Evolutionary conservation across 352 stramenopile species (phyloP).

Genomic region (Phytophthora rubi): DNA sequence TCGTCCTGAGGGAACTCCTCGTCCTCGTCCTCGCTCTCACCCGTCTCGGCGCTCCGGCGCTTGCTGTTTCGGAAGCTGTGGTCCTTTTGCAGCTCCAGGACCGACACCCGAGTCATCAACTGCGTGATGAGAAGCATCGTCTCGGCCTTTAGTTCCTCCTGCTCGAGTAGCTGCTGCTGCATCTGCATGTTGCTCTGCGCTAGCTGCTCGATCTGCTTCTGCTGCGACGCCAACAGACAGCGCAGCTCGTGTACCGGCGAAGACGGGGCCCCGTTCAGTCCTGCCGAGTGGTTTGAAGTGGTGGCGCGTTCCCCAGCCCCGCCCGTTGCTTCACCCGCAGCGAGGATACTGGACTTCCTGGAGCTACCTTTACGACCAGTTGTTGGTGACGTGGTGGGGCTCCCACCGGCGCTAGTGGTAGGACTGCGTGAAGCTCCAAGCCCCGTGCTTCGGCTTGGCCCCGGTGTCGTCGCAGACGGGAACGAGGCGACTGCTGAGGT

Average conservation of each 20-base stretch:
- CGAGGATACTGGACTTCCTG: slow-evolving; percentile 31
- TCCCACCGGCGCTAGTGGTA: slow-evolving; percentile 24
- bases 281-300: slow-evolving; percentile 24
- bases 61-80: slow-evolving; percentile 36
- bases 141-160: slow-evolving; percentile 84
- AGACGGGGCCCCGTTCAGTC: slow-evolving; percentile 34
- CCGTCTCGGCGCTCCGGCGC: slow-evolving; percentile 33
- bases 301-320: slow-evolving; percentile 40
- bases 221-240: slow-evolving; percentile 55
- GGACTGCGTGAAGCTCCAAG: slow-evolving; percentile 19
- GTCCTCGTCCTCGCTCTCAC: slow-evolving; percentile 39
- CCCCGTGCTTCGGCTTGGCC: slow-evolving; percentile 14
- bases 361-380: slow-evolving; percentile 13
- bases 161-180: slow-evolving; percentile 81
- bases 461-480: slow-evolving; percentile 3
- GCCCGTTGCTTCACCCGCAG: slow-evolving; percentile 43
- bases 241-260: slow-evolving; percentile 63
- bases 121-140: slow-evolving; percentile 87
- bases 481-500: slow-evolving; percentile 24
- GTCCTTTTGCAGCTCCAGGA: slow-evolving; percentile 71
- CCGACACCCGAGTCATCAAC: slow-evolving; percentile 84
- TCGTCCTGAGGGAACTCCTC: slow-evolving; percentile 45
- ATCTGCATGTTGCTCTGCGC: slow-evolving; percentile 78
- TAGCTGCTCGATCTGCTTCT: slow-evolving; percentile 79
- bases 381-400: slow-evolving; percentile 23